Conservation (phyloP, 768 basidiomycete genomes). For the Suillus paluster region DNA sequence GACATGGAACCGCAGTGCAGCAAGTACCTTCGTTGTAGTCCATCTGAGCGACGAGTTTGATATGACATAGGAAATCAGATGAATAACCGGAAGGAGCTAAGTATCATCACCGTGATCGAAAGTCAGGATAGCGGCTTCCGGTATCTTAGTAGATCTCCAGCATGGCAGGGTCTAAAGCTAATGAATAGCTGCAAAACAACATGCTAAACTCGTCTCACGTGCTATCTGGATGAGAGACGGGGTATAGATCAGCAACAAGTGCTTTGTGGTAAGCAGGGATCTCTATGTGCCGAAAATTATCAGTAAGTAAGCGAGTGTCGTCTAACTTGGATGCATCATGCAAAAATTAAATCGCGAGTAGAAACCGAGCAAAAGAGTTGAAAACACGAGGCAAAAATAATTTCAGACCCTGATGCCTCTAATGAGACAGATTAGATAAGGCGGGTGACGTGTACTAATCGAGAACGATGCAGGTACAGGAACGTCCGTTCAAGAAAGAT, state of each 20-base stretch:
- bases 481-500: background rate
- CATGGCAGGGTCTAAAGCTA: background rate
- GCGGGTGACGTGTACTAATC: background rate
- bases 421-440: conserved; percentile 5
- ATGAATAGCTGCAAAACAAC: background rate
- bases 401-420: background rate
- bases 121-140: conserved; percentile 14
- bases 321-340: background rate
- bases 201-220: background rate
- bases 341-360: background rate
- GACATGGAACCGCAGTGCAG: background rate
- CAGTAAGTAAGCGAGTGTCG: background rate
- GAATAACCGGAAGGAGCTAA: conserved; percentile 1
- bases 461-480: conserved; percentile 3
- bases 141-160: conserved; percentile 27
- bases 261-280: background rate
- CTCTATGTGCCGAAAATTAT: background rate
- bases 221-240: background rate
- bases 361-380: background rate
- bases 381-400: background rate
- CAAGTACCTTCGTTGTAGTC: background rate
- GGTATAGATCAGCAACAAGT: background rate
- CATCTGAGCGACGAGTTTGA: background rate
- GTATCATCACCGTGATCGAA: conserved; percentile 21
- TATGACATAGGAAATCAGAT: background rate